Evolutionary conservation across 139 green algal genomes (phyloP).

Genomic region (Chlorella vulgaris): DNA sequence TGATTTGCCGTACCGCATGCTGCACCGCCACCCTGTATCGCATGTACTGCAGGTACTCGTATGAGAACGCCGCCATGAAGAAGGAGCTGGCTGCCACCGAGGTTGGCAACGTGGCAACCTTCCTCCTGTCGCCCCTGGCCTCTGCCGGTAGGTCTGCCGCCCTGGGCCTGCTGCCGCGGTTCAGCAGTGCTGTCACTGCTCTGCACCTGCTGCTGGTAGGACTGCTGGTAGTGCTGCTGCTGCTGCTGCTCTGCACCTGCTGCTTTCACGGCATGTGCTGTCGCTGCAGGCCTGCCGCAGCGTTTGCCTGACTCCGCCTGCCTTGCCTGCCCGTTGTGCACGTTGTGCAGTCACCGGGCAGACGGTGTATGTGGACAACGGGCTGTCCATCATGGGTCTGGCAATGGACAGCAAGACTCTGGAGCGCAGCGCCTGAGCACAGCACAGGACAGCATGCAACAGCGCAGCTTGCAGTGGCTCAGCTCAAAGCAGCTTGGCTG

Average conservation of each 20-base stretch:
- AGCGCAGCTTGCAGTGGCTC: too few relatives aligned
- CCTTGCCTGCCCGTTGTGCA: neutral
- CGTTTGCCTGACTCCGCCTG: neutral
- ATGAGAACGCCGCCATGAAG: conserved; percentile 93
- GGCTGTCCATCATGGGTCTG: conserved; percentile 93
- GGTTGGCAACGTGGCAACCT: conserved; percentile 85
- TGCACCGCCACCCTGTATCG: neutral
- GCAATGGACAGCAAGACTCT: conserved; percentile 83
- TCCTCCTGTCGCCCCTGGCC: conserved; percentile 93
- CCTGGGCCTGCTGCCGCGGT: neutral
- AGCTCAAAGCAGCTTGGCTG: too few relatives aligned
- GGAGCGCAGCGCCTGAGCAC: conserved; percentile 50
- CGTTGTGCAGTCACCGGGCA: conserved; percentile 61
- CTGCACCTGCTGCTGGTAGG: neutral
- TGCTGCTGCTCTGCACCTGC: neutral
- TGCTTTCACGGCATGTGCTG: neutral
- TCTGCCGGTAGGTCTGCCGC: conserved; percentile 59
- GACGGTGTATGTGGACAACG: conserved; percentile 89
- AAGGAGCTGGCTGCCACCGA: conserved; percentile 90
- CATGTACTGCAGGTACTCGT: conserved; percentile 66
- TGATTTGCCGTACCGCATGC: neutral
- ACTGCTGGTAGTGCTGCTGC: too few relatives aligned
- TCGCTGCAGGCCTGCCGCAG: too few relatives aligned
- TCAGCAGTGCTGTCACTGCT: conserved; percentile 33
- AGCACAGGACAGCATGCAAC: too few relatives aligned